Base-by-base conservation (phyloP, 495 filamentous ascomycete genomes). In the Aspergillus biplanus region DNA sequence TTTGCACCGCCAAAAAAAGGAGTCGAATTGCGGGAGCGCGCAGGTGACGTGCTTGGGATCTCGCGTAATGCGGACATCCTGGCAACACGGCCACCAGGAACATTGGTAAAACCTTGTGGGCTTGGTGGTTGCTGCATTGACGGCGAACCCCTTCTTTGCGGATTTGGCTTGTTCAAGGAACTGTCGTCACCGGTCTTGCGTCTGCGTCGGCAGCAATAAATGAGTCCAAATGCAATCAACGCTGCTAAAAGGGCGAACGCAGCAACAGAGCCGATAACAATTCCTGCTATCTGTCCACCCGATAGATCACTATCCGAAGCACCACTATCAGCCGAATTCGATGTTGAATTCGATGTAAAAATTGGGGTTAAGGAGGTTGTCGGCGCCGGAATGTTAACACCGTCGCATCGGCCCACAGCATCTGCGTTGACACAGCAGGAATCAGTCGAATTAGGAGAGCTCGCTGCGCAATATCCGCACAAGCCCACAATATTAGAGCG, bases 1-100 rank as follows among this genome's bases (percentile, higher is more conserved):
- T 87, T 83, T 15, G 75, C 73, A 21, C 61, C 75, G 33, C 71
- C 79, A 61, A 76, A 79, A 57, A 79, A 74, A 6, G 69, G 68
- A 18, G 70, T 69, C 8, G 73, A 80, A 65, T 64, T 75, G 18
- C 76, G 81, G 2, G 78, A 84, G 18, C 74, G 83, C 6, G 86
- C 83, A 0, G 89, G 82, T 0, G 87, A 84, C 12, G 85, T 82
- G 58, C 82, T 86, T 0, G 87, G 82, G 62, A 85, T 81, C 61
- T 81, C 87, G 72, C 97, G 93, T 37, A 99, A 78, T 12, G 96
- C 96, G 34, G 94, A 93, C 96, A 99, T 98, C 39, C 96, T 86
- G 8, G 95, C 90, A 52, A 99, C 93, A 48, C 96, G 87, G 39
- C 92, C 93, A 34, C 93, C 94, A 42, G 93, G 90, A 31, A 94